phyloP scores from a whole-genome alignment of 139 green algal genomes.

The Mesotaenium endlicherianum region DNA sequence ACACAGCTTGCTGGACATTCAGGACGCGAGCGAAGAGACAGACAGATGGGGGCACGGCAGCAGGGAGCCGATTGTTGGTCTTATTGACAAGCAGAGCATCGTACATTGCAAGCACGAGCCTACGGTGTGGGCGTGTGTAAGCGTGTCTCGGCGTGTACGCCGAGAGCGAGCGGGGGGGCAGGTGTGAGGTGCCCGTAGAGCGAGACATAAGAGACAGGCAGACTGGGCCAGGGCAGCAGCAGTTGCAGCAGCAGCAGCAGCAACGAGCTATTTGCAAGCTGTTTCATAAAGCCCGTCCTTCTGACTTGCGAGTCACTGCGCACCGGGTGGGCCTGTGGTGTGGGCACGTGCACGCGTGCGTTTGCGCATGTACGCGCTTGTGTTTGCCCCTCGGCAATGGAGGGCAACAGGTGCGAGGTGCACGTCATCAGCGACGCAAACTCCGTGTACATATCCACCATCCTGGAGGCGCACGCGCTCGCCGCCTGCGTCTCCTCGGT shows the following conservation, averaged over 20 bases:
- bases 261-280: background rate
- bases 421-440: conserved; percentile 45
- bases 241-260: background rate
- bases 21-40: too few species aligned
- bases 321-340: background rate
- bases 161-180: too few species aligned
- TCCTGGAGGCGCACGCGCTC: conserved; percentile 7
- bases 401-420: background rate
- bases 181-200: too few species aligned
- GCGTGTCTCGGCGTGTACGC: too few species aligned
- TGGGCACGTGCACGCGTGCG: background rate
- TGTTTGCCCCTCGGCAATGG: background rate
- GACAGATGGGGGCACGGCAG: too few species aligned
- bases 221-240: background rate
- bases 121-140: too few species aligned
- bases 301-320: background rate
- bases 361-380: background rate
- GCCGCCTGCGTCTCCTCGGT: conserved; percentile 4
- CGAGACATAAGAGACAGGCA: too few species aligned
- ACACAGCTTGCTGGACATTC: too few species aligned
- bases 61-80: too few species aligned
- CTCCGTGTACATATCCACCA: conserved; percentile 29
- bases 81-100: too few species aligned
- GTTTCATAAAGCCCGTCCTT: background rate
- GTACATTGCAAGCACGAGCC: too few species aligned